These are phyloP conservation scores for Lolium rigidum DNA, from an alignment of 176 grass and related monocot genomes.

Conservation along the genomic window DNA sequence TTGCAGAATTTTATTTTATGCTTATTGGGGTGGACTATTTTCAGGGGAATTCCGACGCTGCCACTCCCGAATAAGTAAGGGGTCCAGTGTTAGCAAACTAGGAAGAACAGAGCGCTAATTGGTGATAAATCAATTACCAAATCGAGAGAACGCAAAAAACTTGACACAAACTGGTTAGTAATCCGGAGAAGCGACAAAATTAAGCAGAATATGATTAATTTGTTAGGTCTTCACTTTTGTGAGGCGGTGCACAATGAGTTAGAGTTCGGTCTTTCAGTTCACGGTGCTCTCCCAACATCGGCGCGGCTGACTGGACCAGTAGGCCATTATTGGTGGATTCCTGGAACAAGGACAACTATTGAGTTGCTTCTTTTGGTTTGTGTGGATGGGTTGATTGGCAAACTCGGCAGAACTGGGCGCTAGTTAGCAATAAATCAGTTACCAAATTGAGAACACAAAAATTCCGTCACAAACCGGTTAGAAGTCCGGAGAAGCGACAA, in stretches of 20 bases:
- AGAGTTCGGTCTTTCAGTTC: too few species aligned
- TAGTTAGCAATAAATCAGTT: neutral
- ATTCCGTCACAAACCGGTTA: neutral
- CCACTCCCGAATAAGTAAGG: neutral
- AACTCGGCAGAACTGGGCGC: neutral
- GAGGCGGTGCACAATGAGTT: neutral
- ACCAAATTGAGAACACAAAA: neutral
- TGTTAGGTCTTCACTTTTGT: neutral
- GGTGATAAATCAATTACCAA: neutral
- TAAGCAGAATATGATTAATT: neutral
- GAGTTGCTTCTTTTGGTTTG: too few species aligned
- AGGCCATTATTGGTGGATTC: too few species aligned
- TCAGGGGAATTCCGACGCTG: neutral
- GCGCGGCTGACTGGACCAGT: too few species aligned
- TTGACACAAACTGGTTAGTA: neutral
- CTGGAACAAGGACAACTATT: too few species aligned
- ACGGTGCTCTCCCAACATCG: too few species aligned
- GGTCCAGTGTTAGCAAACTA: neutral
- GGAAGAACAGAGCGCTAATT: neutral
- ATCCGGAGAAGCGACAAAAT: neutral
- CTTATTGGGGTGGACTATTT: neutral
- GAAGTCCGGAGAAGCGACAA: neutral
- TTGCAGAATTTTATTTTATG: neutral
- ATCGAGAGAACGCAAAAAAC: neutral
- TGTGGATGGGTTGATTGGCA: neutral